phyloP scores from a whole-genome alignment of 441 rosid species.

The Geranium incanum region DNA sequence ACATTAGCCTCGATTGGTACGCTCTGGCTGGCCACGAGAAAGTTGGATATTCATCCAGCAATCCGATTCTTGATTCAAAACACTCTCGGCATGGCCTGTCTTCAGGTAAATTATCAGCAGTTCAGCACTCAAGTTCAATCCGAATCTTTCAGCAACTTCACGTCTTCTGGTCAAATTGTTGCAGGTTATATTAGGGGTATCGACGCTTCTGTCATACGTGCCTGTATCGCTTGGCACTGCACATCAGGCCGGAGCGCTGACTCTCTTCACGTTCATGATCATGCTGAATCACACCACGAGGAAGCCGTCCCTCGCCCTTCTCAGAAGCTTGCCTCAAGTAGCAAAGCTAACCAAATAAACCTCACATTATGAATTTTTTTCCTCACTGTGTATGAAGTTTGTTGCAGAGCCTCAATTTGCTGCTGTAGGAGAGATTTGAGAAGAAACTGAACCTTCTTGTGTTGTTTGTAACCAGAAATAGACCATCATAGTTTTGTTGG shows the following conservation, averaged over 20 bases:
- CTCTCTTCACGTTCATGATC: slow-evolving; percentile 63
- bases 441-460: too few species aligned
- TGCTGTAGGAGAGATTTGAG: too few species aligned
- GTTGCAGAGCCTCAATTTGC: too few species aligned
- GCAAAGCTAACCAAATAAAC: slow-evolving; percentile 25
- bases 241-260: slow-evolving; percentile 83
- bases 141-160: background rate
- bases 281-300: slow-evolving; percentile 74
- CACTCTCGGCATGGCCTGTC: slow-evolving; percentile 70
- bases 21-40: slow-evolving; percentile 65
- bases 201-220: slow-evolving; percentile 83
- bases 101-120: slow-evolving; percentile 45
- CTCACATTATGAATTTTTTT: background rate
- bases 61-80: slow-evolving; percentile 59
- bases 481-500: too few species aligned
- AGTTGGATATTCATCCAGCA: slow-evolving; percentile 81
- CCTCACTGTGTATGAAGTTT: too few species aligned
- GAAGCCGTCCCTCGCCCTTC: slow-evolving; percentile 60
- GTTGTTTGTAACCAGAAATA: too few species aligned
- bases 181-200: slow-evolving; percentile 22
- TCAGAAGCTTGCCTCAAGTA: slow-evolving; percentile 69
- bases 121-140: background rate
- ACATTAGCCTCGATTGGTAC: slow-evolving; percentile 41
- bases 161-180: background rate
- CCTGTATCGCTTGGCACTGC: slow-evolving; percentile 81